Conservation (phyloP, 139 green algal genomes). For the Tetraselmis chui region DNA sequence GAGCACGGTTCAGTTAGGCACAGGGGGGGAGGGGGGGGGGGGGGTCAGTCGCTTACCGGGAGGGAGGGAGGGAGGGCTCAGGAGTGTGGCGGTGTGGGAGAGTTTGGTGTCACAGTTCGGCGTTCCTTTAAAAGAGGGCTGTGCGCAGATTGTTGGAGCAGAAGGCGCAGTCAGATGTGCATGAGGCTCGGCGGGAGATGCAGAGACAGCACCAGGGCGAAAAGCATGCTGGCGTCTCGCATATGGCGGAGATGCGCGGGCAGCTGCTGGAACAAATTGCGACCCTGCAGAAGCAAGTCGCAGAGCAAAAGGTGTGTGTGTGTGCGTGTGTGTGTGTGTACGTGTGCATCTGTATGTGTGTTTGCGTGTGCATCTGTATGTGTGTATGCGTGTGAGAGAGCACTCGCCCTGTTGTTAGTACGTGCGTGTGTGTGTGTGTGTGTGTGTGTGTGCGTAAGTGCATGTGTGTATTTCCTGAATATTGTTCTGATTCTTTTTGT, state of each 20-base stretch:
- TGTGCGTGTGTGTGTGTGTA: too few relatives aligned
- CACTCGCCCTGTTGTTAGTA: too few relatives aligned
- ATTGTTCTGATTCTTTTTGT: too few relatives aligned
- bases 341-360: too few relatives aligned
- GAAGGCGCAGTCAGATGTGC: neutral
- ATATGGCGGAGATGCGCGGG: neutral
- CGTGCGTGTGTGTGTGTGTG: too few relatives aligned
- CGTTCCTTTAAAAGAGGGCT: neutral
- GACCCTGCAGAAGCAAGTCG: neutral
- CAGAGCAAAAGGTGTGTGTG: neutral
- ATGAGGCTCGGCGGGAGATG: neutral
- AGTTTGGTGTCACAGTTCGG: neutral
- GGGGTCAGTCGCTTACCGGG: too few relatives aligned
- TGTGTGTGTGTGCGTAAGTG: too few relatives aligned
- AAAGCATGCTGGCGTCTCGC: neutral
- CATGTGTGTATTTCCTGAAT: too few relatives aligned
- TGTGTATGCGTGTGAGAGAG: too few relatives aligned
- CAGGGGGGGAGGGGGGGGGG: neutral
- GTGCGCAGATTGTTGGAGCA: neutral
- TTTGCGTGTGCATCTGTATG: too few relatives aligned
- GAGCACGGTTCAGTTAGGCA: neutral
- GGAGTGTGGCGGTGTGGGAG: too few relatives aligned
- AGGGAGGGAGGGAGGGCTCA: too few relatives aligned
- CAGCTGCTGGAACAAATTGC: neutral
- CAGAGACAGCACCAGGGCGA: neutral